A percentile compares a stretch with the other conserved stretches of the same genome.
Conservation (phyloP, 192 early-diverging fungal genomes). For the Podila minutissima region DNA sequence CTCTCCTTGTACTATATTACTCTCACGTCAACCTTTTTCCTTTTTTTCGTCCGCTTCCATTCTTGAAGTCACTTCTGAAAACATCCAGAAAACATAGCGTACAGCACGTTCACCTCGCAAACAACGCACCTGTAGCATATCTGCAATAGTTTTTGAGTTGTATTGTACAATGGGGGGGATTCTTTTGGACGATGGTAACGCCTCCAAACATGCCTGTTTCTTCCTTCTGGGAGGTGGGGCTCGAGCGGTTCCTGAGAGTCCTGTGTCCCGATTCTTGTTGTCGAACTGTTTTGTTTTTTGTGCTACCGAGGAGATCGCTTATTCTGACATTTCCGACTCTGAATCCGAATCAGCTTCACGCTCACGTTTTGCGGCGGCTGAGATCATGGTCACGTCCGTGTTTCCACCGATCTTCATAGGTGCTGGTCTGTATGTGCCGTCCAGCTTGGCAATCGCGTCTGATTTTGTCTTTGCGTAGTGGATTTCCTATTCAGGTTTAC, state of each 20-base stretch:
- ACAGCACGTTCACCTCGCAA: no score
- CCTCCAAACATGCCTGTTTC: background rate
- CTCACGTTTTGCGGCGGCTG: constrained; percentile 33
- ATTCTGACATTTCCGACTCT: constrained; percentile 45
- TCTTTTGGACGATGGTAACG: background rate
- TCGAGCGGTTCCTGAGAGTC: background rate
- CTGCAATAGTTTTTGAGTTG: background rate
- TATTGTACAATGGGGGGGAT: constrained; percentile 13
- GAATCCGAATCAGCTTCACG: constrained; percentile 38
- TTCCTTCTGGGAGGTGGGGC: background rate
- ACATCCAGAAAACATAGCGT: background rate
- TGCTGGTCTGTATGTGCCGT: constrained; percentile 62
- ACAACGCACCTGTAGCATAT: background rate
- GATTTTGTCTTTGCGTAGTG: constrained; percentile 82
- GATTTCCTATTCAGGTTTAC: constrained; percentile 60
- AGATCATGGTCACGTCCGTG: background rate
- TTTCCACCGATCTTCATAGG: constrained; percentile 38
- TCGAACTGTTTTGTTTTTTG: background rate
- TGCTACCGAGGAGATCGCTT: background rate
- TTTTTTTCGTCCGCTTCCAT: background rate
- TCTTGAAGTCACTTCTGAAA: background rate
- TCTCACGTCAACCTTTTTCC: background rate
- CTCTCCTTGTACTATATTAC: no score
- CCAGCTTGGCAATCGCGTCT: constrained; percentile 73
- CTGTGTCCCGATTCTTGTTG: background rate